phyloP scores from a whole-genome alignment of 73 alveolate species.

The Paramecium sonneborni region DNA sequence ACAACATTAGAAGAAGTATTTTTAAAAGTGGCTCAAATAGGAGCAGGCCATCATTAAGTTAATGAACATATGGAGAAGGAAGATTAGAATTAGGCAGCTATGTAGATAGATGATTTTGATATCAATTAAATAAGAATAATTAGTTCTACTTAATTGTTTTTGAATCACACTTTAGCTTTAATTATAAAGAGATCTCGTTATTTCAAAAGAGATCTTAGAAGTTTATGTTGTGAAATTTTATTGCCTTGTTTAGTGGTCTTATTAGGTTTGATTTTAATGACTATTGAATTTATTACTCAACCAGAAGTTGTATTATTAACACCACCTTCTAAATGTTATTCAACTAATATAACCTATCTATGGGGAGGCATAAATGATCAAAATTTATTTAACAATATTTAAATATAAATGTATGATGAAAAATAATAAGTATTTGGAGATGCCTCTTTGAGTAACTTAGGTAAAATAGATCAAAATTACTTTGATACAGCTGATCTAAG shows the following conservation, averaged over 20 bases:
- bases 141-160: constrained; percentile 57
- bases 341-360: not conserved
- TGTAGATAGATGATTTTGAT: constrained; percentile 53
- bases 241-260: constrained; percentile 86
- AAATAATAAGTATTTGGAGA: constrained; percentile 16
- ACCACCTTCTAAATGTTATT: constrained; percentile 14
- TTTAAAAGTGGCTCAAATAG: constrained; percentile 80
- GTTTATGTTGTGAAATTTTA: constrained; percentile 85
- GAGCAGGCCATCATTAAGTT: constrained; percentile 34
- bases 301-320: constrained; percentile 62
- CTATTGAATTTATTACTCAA: constrained; percentile 65
- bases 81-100: not conserved
- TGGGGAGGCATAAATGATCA: not conserved
- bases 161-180: constrained; percentile 79
- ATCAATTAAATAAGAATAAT: constrained; percentile 57
- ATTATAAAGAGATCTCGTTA: constrained; percentile 78
- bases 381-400: not conserved
- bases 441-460: not conserved
- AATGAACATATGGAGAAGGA: constrained; percentile 8
- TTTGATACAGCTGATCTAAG: not conserved
- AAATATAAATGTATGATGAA: not conserved
- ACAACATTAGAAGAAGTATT: constrained; percentile 99
- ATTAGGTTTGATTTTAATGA: constrained; percentile 81
- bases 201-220: constrained; percentile 84
- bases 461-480: not conserved